phyloP scores from a whole-genome alignment of 2,329 filamentous ascomycete species.

The Colletotrichum siamense region DNA sequence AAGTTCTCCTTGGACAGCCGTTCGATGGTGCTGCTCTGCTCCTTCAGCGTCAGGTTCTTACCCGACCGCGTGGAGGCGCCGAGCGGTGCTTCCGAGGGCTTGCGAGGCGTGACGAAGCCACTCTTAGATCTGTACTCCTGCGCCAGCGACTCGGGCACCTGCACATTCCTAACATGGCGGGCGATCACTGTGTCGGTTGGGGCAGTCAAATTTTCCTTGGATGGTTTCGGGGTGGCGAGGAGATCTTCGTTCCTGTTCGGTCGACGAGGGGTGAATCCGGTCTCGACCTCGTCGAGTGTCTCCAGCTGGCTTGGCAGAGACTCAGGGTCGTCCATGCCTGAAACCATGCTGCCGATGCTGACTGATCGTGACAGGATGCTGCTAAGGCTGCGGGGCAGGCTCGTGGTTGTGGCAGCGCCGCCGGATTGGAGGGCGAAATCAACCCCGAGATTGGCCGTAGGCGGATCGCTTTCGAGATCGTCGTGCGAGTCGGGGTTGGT shows the following conservation, averaged over 20 bases:
- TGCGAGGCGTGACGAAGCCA: slow-evolving; percentile 64
- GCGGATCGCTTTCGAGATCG: slow-evolving; percentile 71
- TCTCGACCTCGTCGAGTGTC: slow-evolving; percentile 54
- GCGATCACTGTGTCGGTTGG: slow-evolving; percentile 90
- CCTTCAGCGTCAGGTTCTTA: slow-evolving; percentile 86
- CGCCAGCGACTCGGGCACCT: slow-evolving; percentile 87
- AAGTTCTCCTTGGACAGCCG: slow-evolving; percentile 98
- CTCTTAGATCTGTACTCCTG: slow-evolving; percentile 84
- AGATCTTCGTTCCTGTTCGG: slow-evolving; percentile 44
- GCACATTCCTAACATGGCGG: slow-evolving; percentile 86
- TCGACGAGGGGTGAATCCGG: slow-evolving; percentile 36
- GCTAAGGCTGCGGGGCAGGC: slow-evolving; percentile 54
- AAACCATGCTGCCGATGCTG: slow-evolving; percentile 89
- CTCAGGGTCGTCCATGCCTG: slow-evolving; percentile 69
- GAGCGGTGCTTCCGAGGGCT: slow-evolving; percentile 58
- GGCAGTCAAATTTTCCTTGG: slow-evolving; percentile 59
- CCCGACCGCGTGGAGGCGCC: slow-evolving; percentile 59
- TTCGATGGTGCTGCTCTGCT: slow-evolving; percentile 97
- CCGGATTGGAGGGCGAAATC: slow-evolving; percentile 87
- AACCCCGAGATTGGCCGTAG: slow-evolving; percentile 68
- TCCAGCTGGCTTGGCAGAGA: slow-evolving; percentile 52
- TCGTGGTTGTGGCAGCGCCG: slow-evolving; percentile 68
- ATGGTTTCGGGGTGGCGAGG: slow-evolving; percentile 74
- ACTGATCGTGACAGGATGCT: slow-evolving; percentile 74
- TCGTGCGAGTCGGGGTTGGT: slow-evolving; percentile 59